These are phyloP conservation scores for Artemisia annua DNA, from an alignment of 129 eudicot species.

Conservation along the genomic window DNA sequence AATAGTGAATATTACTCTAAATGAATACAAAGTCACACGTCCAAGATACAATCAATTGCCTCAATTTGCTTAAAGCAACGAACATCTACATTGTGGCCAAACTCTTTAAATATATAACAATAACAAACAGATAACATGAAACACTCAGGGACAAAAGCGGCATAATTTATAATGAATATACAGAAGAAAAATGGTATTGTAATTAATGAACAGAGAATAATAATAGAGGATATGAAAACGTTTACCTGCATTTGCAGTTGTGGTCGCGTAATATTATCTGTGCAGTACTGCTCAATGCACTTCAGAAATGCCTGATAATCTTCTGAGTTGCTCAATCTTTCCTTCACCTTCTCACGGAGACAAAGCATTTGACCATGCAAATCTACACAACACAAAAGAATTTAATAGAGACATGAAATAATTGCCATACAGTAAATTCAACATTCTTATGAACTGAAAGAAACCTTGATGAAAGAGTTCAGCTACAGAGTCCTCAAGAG, in stretches of 20 bases:
- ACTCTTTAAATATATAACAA: too few species aligned
- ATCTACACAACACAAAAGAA: constrained; percentile 43
- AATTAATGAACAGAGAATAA: background rate
- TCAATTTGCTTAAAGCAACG: background rate
- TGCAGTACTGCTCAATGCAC: constrained; percentile 61
- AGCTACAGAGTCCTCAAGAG: constrained; percentile 55
- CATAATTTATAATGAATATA: constrained; percentile 10
- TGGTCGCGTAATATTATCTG: constrained; percentile 51
- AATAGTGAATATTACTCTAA: constrained; percentile 20
- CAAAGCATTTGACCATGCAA: constrained; percentile 56
- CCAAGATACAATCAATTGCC: constrained; percentile 14
- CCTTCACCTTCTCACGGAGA: constrained; percentile 80
- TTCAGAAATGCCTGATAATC: constrained; percentile 61
- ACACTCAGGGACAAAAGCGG: constrained; percentile 7
- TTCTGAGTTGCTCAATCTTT: constrained; percentile 55
- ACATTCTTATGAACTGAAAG: constrained; percentile 1
- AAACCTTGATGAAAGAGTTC: constrained; percentile 63
- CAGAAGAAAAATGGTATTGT: background rate
- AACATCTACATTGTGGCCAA: background rate
- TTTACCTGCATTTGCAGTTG: constrained; percentile 65
- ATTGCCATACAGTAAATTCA: background rate
- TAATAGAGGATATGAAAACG: constrained; percentile 13
- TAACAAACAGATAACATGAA: too few species aligned
- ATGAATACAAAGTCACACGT: constrained; percentile 8
- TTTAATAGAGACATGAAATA: constrained; percentile 15